These are phyloP conservation scores for Gossypium longicalyx DNA, from an alignment of 345 rosid genomes.

Conservation along the genomic window DNA sequence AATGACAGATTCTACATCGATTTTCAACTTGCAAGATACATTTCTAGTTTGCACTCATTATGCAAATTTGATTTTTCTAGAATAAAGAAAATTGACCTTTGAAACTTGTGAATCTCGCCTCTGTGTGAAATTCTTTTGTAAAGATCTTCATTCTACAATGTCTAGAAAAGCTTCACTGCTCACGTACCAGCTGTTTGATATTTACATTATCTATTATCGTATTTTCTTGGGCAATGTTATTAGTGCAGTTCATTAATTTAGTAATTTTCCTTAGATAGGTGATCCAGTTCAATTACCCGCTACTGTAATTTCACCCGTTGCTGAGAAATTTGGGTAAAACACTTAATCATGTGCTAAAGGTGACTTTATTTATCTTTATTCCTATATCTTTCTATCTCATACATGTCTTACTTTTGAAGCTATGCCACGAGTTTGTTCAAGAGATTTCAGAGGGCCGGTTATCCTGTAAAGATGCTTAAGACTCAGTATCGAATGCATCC, in stretches of 20 bases:
- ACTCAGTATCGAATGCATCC: slow-evolving; percentile 98
- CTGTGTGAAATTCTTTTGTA: slow-evolving; percentile 1
- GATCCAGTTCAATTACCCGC: slow-evolving; percentile 98
- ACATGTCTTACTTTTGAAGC: slow-evolving; percentile 34
- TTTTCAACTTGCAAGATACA: background rate
- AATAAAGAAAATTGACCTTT: background rate
- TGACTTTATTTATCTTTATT: background rate
- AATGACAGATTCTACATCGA: background rate
- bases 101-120: background rate
- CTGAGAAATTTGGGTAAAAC: slow-evolving; percentile 69
- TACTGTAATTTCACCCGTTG: slow-evolving; percentile 83
- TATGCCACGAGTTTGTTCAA: slow-evolving; percentile 91
- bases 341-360: background rate
- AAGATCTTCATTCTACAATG: background rate
- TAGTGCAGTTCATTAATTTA: slow-evolving; percentile 8
- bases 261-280: slow-evolving; percentile 55
- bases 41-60: background rate
- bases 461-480: slow-evolving; percentile 91
- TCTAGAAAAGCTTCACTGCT: background rate
- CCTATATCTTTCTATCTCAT: slow-evolving; percentile 7
- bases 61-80: background rate
- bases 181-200: background rate
- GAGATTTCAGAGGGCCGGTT: slow-evolving; percentile 95
- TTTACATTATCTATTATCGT: background rate
- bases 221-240: slow-evolving; percentile 13